Base-by-base conservation (phyloP, 768 basidiomycete genomes). In the Suillus discolor region DNA sequence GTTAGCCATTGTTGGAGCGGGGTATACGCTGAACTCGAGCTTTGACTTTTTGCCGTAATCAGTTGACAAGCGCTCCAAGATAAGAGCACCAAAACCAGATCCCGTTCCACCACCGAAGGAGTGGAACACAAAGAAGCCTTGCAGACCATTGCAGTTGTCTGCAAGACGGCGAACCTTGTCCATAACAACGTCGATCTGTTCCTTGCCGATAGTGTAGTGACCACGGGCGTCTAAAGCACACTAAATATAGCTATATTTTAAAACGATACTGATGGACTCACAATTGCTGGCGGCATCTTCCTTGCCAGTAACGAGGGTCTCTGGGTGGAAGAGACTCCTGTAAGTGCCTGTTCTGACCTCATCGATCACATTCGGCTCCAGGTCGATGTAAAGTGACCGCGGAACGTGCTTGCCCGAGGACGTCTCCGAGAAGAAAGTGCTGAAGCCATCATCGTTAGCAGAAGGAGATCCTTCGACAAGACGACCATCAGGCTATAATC, bases 231-330 rank as follows among this genome's bases (percentile, higher is more conserved):
- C 96, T 97, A 70, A 42, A 12, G 23, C 28, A 28, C 57, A 45
- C 53, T 13, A 69, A 64, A 45, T 25, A n/a, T 34, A 68, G 70
- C 57, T n/a, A 42, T 11, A 54, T 3, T 38, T 28, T 38, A 5
- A 61, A 31, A 41, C 5, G 20, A 25, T 42, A 16, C 45, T 25
- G 47, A 15, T 36, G 28, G 47, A 77, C 84, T 71, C 79, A 96
- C 96, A 99, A 82, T 99, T 99, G 86, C 96, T 99, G 67, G 97
- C 97, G 65, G 97, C 97, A 77, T 99, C 97, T 83, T 99, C 97
- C 83, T 99, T 99, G 71, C 97, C 97, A 64, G 93, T 95, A 73
- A 99, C 87, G 78, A 99, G 88, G 66, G 97, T 96, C 87, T 99
- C 97, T 13, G 97, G 97, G 82, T 99, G 97, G 89, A 99, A 99